Conservation (phyloP, 75 land plant genomes). For the Pinus albicaulis region DNA sequence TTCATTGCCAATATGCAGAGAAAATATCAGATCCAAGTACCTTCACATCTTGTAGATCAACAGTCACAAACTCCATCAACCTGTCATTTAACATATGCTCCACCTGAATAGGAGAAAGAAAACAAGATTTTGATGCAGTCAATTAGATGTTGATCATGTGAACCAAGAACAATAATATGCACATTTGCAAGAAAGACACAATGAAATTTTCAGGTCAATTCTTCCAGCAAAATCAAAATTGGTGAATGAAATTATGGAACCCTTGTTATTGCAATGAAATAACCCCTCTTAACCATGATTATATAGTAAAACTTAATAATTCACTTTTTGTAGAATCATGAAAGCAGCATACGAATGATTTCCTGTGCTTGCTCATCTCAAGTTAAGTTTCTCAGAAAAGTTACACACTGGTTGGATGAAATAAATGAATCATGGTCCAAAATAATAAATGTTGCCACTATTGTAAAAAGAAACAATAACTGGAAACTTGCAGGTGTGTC, state of each 20-base stretch:
- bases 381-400: neutral
- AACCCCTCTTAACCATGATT: neutral
- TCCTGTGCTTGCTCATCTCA: neutral
- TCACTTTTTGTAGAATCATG: neutral
- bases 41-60: constrained; percentile 91
- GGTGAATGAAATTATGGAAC: neutral
- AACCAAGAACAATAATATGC: neutral
- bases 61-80: constrained; percentile 59
- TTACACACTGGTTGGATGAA: neutral
- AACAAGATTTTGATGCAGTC: neutral
- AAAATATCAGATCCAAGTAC: constrained; percentile 25
- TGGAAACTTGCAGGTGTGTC: neutral
- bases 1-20: neutral
- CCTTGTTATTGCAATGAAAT: neutral
- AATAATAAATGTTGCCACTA: neutral
- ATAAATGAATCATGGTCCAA: neutral
- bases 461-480: neutral
- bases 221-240: neutral
- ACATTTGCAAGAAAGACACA: neutral
- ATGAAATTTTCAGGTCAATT: neutral
- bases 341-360: neutral
- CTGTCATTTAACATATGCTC: constrained; percentile 94
- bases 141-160: neutral
- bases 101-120: constrained; percentile 44
- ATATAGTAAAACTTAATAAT: neutral